These are phyloP conservation scores for Xylariales sp. DNA, from an alignment of 2,329 filamentous ascomycete genomes.

Conservation along the genomic window DNA sequence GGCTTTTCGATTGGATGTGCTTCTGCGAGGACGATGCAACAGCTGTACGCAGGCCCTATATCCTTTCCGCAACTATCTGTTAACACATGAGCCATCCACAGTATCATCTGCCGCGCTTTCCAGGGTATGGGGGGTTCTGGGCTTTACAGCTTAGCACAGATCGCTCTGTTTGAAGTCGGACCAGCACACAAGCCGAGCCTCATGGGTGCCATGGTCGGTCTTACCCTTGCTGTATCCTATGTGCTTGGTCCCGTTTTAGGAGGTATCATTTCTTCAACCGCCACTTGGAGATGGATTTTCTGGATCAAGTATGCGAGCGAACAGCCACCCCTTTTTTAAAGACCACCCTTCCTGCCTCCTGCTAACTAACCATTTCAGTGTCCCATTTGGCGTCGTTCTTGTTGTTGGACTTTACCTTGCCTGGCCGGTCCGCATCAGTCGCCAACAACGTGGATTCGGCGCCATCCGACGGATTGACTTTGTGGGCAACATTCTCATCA, in stretches of 20 bases:
- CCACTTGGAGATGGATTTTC: conserved; percentile 70
- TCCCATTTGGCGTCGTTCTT: conserved; percentile 61
- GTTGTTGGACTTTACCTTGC: conserved; percentile 60
- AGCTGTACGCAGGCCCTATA: conserved; percentile 56
- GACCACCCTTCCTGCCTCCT: not conserved
- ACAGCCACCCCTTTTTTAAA: not conserved
- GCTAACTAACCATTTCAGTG: conserved; percentile 51
- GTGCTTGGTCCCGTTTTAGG: conserved; percentile 69
- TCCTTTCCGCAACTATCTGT: not conserved
- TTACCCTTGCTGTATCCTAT: conserved; percentile 67
- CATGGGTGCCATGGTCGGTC: conserved; percentile 66
- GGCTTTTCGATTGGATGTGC: conserved; percentile 67
- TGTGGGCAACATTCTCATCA: conserved; percentile 61
- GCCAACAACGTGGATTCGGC: conserved; percentile 52
- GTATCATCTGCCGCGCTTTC: conserved; percentile 68
- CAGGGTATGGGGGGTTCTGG: conserved; percentile 72
- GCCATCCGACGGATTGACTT: conserved; percentile 64
- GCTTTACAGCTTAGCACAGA: conserved; percentile 69
- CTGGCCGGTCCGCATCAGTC: conserved; percentile 57
- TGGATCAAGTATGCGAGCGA: conserved; percentile 65
- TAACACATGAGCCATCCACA: conserved; percentile 44
- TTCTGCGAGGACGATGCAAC: conserved; percentile 61
- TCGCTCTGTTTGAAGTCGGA: conserved; percentile 67
- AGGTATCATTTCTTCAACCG: conserved; percentile 64
- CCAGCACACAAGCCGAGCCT: conserved; percentile 64